phyloP scores from a whole-genome alignment of 495 filamentous ascomycete species.

The Daldinia childiae region DNA sequence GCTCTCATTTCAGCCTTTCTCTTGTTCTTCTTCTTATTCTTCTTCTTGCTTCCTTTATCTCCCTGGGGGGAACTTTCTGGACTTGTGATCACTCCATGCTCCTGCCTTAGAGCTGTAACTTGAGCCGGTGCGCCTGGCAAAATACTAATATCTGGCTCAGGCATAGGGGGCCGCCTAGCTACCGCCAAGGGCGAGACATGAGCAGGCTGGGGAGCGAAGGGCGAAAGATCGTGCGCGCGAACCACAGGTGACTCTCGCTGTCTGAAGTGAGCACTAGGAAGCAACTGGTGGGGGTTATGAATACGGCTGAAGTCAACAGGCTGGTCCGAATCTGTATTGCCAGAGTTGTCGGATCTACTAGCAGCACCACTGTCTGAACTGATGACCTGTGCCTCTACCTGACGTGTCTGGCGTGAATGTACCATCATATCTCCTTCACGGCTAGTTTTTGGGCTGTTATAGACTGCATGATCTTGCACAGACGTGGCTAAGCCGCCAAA shows the following conservation, averaged over 20 bases:
- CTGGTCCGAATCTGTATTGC: slow-evolving; percentile 51
- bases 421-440: slow-evolving; percentile 3
- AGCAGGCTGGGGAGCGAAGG: slow-evolving; percentile 82
- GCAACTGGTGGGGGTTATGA: slow-evolving; percentile 45
- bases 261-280: slow-evolving; percentile 47
- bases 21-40: slow-evolving; percentile 63
- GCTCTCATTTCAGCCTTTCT: slow-evolving; percentile 56
- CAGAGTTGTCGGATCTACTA: slow-evolving; percentile 54
- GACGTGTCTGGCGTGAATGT: slow-evolving; percentile 28
- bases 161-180: slow-evolving; percentile 66
- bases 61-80: slow-evolving; percentile 63
- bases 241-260: slow-evolving; percentile 51
- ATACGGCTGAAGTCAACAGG: slow-evolving; percentile 49
- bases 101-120: slow-evolving; percentile 60
- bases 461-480: slow-evolving; percentile 12
- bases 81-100: slow-evolving; percentile 53
- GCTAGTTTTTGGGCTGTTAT: slow-evolving; percentile 8
- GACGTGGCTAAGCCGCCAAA: slow-evolving; percentile 9
- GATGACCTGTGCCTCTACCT: slow-evolving; percentile 40
- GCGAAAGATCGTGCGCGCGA: slow-evolving; percentile 65
- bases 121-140: slow-evolving; percentile 56
- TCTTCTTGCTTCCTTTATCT: slow-evolving; percentile 47
- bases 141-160: slow-evolving; percentile 46
- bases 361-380: slow-evolving; percentile 52
- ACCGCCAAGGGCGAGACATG: slow-evolving; percentile 80